phyloP scores from a whole-genome alignment of 1,139 yeast species.

The Blastobotrys elegans region DNA sequence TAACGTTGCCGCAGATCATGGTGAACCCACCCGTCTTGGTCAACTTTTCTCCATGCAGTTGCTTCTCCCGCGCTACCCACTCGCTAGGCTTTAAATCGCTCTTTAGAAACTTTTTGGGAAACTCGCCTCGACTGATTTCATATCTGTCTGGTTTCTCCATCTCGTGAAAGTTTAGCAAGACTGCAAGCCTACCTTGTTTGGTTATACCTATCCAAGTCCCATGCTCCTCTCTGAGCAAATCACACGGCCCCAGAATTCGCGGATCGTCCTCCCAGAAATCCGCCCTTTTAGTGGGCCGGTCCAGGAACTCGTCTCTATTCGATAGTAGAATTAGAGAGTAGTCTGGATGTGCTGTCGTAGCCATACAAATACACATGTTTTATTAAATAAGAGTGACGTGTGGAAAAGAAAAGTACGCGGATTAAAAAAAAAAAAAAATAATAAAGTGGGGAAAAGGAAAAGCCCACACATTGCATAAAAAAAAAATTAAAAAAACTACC shows the following conservation, averaged over 20 bases:
- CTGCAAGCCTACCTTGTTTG: constrained; percentile 49
- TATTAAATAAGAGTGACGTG: background rate
- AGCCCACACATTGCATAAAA: background rate
- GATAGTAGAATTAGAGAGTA: constrained; percentile 61
- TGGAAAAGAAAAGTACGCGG: background rate
- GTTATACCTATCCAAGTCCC: constrained; percentile 93
- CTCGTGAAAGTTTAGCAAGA: constrained; percentile 66
- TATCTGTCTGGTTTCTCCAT: constrained; percentile 33
- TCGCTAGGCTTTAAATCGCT: constrained; percentile 37
- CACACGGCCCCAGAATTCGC: constrained; percentile 63
- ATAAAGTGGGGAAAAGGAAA: background rate
- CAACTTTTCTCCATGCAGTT: constrained; percentile 30
- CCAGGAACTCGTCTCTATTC: constrained; percentile 80
- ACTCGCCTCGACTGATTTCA: constrained; percentile 62
- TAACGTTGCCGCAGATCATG: constrained; percentile 55
- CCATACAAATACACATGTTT: constrained; percentile 59
- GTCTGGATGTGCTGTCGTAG: constrained; percentile 57
- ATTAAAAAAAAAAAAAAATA: background rate
- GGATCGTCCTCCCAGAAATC: constrained; percentile 40
- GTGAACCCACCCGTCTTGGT: constrained; percentile 76
- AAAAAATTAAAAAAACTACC: no score
- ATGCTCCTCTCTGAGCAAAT: constrained; percentile 64
- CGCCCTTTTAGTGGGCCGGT: constrained; percentile 66
- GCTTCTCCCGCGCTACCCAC: constrained; percentile 38
- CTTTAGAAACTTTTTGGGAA: constrained; percentile 57